Percentiles rank a stretch among this genome's conserved stretches.
phyloP scores from a whole-genome alignment of 2,329 filamentous ascomycete species.

The Ceratocystis ficicola region DNA sequence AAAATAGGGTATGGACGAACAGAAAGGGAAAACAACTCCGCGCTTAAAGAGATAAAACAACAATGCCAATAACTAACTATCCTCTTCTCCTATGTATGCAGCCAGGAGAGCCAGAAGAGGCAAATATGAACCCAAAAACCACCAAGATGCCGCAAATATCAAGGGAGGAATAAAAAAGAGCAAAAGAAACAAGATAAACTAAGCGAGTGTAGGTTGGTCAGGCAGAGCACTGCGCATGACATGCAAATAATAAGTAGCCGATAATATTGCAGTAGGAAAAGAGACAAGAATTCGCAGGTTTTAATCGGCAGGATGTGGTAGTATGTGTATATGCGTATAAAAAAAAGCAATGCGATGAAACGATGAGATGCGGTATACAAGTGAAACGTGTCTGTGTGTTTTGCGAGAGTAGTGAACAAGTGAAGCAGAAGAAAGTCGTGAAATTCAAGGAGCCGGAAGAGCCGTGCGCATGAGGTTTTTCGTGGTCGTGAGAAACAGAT shows the following conservation, averaged over 20 bases:
- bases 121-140: not conserved
- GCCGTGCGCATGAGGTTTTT: not conserved
- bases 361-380: not conserved
- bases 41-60: not conserved
- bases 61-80: too few relatives aligned
- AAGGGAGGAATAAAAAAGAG: not conserved
- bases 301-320: not conserved
- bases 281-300: not conserved
- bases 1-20: not conserved
- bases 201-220: constrained; percentile 5
- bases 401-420: not conserved
- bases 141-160: not conserved
- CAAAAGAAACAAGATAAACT: not conserved
- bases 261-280: not conserved
- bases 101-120: not conserved
- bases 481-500: not conserved
- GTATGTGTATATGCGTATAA: not conserved
- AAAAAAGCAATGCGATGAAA: not conserved
- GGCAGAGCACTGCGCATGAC: constrained; percentile 4
- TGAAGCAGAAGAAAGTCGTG: not conserved
- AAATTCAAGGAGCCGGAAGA: not conserved
- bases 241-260: not conserved
- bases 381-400: not conserved
- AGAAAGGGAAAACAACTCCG: not conserved
- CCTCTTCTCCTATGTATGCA: too few relatives aligned